Percentiles rank a stretch among this genome's conserved stretches.
phyloP scores from a whole-genome alignment of 768 basidiomycete species.

The Pisolithus marmoratus region DNA sequence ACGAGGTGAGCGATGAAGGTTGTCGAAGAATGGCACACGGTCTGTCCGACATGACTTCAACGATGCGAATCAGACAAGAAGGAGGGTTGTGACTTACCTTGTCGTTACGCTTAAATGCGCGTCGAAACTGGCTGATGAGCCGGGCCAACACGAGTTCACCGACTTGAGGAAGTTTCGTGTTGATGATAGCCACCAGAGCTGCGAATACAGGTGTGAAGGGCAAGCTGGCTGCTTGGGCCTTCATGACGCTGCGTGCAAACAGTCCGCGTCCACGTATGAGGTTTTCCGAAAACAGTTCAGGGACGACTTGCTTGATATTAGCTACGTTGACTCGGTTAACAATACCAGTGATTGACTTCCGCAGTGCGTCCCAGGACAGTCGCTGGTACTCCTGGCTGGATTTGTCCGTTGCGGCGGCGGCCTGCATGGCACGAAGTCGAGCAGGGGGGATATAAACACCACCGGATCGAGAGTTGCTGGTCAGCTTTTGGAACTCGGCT shows the following conservation, averaged over 20 bases:
- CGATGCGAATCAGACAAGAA: neutral
- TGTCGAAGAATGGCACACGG: slow-evolving; percentile 88
- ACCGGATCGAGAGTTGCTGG: slow-evolving; percentile 68
- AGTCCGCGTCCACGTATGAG: slow-evolving; percentile 89
- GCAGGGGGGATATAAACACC: slow-evolving; percentile 98
- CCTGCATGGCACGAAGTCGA: slow-evolving; percentile 80
- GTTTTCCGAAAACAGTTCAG: slow-evolving; percentile 91
- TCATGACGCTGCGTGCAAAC: slow-evolving; percentile 94
- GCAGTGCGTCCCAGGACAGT: slow-evolving; percentile 94
- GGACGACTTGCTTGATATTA: slow-evolving; percentile 93
- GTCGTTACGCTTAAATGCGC: slow-evolving; percentile 95
- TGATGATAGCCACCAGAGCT: slow-evolving; percentile 88
- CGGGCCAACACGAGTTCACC: slow-evolving; percentile 88
- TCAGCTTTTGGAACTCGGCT: slow-evolving; percentile 86
- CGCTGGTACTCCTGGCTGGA: slow-evolving; percentile 86
- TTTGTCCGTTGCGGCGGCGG: slow-evolving; percentile 77
- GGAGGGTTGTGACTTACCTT: slow-evolving; percentile 55
- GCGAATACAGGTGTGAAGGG: slow-evolving; percentile 98
- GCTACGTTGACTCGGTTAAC: slow-evolving; percentile 97
- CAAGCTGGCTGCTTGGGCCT: slow-evolving; percentile 93
- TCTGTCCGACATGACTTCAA: slow-evolving; percentile 39
- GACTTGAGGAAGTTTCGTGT: slow-evolving; percentile 94
- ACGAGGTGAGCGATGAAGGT: slow-evolving; percentile 89
- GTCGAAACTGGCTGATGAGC: slow-evolving; percentile 90
- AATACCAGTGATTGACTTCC: slow-evolving; percentile 97